These are phyloP conservation scores for Larix kaempferi DNA, from an alignment of 75 land plant species.

Conservation along the genomic window DNA sequence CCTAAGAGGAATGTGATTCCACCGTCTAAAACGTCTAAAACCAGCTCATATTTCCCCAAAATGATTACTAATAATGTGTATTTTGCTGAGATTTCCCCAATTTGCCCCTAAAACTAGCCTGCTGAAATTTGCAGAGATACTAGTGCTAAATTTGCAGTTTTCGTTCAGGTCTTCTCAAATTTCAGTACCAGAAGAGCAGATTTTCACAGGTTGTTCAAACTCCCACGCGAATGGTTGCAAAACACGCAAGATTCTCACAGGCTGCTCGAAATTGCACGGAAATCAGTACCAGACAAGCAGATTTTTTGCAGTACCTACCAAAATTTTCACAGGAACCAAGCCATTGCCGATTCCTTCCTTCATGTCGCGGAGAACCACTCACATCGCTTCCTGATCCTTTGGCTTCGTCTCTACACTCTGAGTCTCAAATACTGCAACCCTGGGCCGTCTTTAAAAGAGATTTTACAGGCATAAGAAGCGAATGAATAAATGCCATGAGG, in stretches of 20 bases:
- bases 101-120: too few species aligned
- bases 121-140: neutral
- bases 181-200: neutral
- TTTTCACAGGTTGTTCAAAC: neutral
- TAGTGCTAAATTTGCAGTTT: neutral
- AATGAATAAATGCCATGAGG: neutral
- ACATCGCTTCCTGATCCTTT: neutral
- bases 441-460: neutral
- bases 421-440: neutral
- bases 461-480: neutral
- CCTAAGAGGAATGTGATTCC: too few species aligned
- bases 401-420: neutral
- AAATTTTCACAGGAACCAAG: neutral
- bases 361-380: neutral
- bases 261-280: neutral
- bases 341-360: neutral
- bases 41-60: too few species aligned
- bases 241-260: constrained; percentile 1
- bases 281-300: neutral
- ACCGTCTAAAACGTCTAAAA: too few species aligned
- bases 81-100: too few species aligned
- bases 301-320: neutral
- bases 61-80: too few species aligned
- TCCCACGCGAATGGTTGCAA: neutral
- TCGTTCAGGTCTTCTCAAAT: neutral